Evolutionary conservation across 2,329 filamentous ascomycete genomes (phyloP).

Genomic region (Hypoxylon sp.): DNA sequence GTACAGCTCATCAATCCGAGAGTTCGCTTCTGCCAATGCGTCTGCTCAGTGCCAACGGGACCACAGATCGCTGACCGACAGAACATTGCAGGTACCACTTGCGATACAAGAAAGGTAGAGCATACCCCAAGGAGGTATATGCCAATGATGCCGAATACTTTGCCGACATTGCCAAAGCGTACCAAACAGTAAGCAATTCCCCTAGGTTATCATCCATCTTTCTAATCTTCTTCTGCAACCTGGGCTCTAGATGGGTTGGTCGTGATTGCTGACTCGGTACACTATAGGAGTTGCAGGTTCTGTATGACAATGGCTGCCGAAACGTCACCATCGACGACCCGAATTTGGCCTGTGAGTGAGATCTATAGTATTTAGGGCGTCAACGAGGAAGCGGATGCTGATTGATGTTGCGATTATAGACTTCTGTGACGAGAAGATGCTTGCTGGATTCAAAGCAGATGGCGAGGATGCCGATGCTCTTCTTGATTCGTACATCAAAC

Average conservation of each 20-base stretch:
- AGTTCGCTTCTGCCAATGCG: not conserved
- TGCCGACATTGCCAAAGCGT: constrained; percentile 74
- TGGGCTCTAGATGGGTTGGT: not conserved
- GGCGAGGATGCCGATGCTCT: constrained; percentile 77
- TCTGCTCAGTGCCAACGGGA: not conserved
- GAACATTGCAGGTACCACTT: constrained; percentile 64
- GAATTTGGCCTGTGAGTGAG: constrained; percentile 73
- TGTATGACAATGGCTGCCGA: constrained; percentile 74
- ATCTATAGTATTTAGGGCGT: not conserved
- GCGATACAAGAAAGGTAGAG: constrained; percentile 68
- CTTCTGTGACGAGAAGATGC: constrained; percentile 82
- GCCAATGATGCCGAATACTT: constrained; percentile 74
- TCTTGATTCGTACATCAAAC: constrained; percentile 80
- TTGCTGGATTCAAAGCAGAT: constrained; percentile 79
- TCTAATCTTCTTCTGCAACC: constrained; percentile 1
- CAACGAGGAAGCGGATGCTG: not conserved
- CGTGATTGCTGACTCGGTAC: constrained; percentile 10
- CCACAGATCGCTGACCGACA: constrained; percentile 7
- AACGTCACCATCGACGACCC: constrained; percentile 79
- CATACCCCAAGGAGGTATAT: constrained; percentile 72
- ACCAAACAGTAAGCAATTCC: constrained; percentile 54
- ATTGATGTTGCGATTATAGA: constrained; percentile 60
- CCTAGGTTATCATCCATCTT: not conserved
- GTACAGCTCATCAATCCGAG: not conserved
- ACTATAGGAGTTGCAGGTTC: constrained; percentile 67